Conservation (phyloP, 2,329 filamentous ascomycete species). For the Epichloe aotearoae region DNA sequence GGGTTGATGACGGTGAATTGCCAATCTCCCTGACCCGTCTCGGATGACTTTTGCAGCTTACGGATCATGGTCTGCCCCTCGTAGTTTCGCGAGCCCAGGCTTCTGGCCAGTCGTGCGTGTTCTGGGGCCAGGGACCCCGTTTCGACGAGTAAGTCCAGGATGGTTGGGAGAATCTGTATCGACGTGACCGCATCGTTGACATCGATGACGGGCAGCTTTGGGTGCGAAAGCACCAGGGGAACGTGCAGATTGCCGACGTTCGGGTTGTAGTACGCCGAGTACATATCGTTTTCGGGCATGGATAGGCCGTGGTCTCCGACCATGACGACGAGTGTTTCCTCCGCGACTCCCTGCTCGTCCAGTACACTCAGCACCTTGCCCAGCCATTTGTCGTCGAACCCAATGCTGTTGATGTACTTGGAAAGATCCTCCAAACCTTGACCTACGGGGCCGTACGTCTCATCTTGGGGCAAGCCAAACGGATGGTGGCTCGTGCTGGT, state of each 20-base stretch:
- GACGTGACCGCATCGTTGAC: slow-evolving; percentile 20
- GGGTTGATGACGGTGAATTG: slow-evolving; percentile 22
- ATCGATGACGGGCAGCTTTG: slow-evolving; percentile 17
- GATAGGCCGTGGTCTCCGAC: slow-evolving; percentile 22
- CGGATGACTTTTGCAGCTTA: slow-evolving; percentile 11
- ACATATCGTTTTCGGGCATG: slow-evolving; percentile 17
- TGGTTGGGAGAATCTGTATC: slow-evolving; percentile 20
- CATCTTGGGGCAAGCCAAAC: slow-evolving; percentile 17
- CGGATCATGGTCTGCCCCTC: slow-evolving; percentile 23
- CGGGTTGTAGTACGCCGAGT: slow-evolving; percentile 20
- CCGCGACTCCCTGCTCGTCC: slow-evolving; percentile 18
- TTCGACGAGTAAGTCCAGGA: slow-evolving; percentile 21
- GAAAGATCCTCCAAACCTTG: slow-evolving; percentile 18
- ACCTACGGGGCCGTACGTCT: slow-evolving; percentile 15
- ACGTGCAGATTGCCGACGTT: slow-evolving; percentile 21
- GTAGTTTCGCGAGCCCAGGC: slow-evolving; percentile 18
- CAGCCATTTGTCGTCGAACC: slow-evolving; percentile 21
- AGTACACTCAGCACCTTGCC: slow-evolving; percentile 17
- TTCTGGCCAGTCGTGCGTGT: slow-evolving; percentile 13
- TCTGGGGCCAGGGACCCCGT: slow-evolving; percentile 18
- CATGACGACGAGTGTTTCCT: slow-evolving; percentile 20
- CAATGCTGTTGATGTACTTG: slow-evolving; percentile 20
- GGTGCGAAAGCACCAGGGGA: slow-evolving; percentile 20
- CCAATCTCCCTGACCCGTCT: slow-evolving; percentile 16
- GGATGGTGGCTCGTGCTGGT: slow-evolving; percentile 23